Conservation (phyloP, 805 yeast species). For the Kuraishia molischiana region DNA sequence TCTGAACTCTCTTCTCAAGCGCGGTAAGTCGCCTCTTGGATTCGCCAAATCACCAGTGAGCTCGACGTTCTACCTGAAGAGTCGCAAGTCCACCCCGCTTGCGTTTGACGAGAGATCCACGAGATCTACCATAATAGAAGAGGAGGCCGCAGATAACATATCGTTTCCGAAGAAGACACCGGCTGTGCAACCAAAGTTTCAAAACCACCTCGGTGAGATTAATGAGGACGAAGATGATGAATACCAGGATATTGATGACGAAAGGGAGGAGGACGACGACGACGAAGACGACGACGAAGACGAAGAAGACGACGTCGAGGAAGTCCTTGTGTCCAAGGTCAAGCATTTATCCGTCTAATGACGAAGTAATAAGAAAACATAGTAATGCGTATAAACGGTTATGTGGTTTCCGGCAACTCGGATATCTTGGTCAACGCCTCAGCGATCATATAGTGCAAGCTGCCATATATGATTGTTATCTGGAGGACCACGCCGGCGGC, state of each 20-base stretch:
- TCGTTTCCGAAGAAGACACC: not conserved
- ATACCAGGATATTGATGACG: slow-evolving; percentile 1
- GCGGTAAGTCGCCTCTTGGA: slow-evolving; percentile 5
- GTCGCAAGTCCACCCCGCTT: not conserved
- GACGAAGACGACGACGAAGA: not conserved
- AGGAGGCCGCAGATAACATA: slow-evolving; percentile 2
- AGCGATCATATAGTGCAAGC: no score
- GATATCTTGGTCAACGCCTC: no score
- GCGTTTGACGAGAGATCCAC: not conserved
- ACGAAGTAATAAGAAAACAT: no score
- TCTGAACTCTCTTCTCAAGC: slow-evolving; percentile 1
- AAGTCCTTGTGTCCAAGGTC: not conserved
- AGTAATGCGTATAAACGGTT: no score
- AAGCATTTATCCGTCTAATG: not conserved
- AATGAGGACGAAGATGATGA: not conserved
- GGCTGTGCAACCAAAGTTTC: not conserved
- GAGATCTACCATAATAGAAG: not conserved
- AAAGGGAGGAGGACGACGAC: not conserved
- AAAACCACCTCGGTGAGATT: not conserved
- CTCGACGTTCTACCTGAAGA: slow-evolving; percentile 1
- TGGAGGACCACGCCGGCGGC: no score
- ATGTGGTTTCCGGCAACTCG: no score
- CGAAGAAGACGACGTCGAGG: not conserved
- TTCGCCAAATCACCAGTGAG: not conserved
- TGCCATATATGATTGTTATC: no score